phyloP scores from a whole-genome alignment of 805 yeast genomes.

The Kodamaea kaohsiungensis region DNA sequence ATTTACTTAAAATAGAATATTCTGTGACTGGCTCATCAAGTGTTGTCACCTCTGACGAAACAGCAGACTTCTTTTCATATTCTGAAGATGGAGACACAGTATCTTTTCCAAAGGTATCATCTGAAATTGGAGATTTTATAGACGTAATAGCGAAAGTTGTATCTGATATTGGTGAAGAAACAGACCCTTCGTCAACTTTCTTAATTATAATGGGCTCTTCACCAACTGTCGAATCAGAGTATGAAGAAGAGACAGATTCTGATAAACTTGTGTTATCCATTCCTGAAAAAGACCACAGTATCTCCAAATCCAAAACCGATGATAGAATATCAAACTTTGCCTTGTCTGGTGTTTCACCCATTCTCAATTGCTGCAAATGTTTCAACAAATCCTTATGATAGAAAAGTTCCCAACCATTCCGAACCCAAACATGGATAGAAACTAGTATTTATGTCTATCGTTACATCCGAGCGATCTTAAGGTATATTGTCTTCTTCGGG shows the following conservation, averaged over 20 bases:
- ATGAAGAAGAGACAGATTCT: background rate
- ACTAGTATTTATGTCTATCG: background rate
- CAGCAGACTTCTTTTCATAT: background rate
- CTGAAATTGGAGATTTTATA: background rate
- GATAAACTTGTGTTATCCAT: background rate
- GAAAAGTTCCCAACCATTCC: background rate
- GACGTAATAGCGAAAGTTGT: background rate
- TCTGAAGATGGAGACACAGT: background rate
- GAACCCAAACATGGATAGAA: background rate
- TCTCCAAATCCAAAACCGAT: background rate
- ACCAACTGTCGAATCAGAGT: background rate
- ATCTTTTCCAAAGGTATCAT: background rate
- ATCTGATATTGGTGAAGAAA: background rate
- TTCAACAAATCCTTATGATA: background rate
- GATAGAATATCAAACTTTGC: background rate
- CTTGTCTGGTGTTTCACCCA: background rate
- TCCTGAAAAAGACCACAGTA: background rate
- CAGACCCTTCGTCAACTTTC: background rate
- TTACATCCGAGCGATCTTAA: background rate
- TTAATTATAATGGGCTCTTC: background rate
- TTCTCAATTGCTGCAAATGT: background rate
- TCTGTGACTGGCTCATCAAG: background rate
- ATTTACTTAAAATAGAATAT: conserved; percentile 45
- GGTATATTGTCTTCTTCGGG: background rate
- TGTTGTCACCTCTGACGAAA: too few relatives aligned